A percentile compares a stretch with the other conserved stretches of the same genome.
phyloP scores from a whole-genome alignment of 2,329 filamentous ascomycete genomes.

The Cladophialophora exuberans region DNA sequence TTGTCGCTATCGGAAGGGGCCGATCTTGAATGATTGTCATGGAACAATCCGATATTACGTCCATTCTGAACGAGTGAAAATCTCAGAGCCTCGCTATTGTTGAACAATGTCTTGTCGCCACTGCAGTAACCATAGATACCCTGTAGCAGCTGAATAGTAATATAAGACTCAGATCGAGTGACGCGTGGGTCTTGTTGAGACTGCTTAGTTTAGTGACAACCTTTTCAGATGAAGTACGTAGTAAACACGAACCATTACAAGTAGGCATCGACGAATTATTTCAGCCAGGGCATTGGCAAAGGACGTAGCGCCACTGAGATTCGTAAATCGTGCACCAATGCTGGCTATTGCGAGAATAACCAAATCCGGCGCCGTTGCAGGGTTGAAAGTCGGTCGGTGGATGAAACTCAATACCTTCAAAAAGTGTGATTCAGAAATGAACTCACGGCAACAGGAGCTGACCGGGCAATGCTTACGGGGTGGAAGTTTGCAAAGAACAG shows the following conservation, averaged over 20 bases:
- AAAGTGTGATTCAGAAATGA: neutral
- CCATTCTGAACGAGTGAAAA: neutral
- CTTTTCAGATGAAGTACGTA: neutral
- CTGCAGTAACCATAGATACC: slow-evolving; percentile 7
- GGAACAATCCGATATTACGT: neutral
- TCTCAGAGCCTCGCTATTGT: neutral
- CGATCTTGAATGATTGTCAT: neutral
- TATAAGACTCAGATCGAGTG: slow-evolving; percentile 3
- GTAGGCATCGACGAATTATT: neutral
- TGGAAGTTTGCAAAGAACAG: slow-evolving; percentile 10
- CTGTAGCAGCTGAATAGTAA: slow-evolving; percentile 6
- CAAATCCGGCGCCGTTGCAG: neutral
- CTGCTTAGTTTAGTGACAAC: neutral
- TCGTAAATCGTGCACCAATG: slow-evolving; percentile 13
- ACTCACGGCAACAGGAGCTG: neutral
- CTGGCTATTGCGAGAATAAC: slow-evolving; percentile 9
- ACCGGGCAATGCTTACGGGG: too few species aligned
- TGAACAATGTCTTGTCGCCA: slow-evolving; percentile 5
- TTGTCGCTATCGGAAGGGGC: neutral
- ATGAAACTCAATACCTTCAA: slow-evolving; percentile 7
- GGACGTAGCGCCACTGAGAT: neutral
- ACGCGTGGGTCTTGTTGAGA: neutral
- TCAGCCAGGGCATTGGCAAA: slow-evolving; percentile 8
- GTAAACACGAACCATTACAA: neutral
- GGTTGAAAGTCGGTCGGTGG: slow-evolving; percentile 16